Percentiles rank a stretch among this genome's conserved stretches.
Conservation (phyloP, 768 basidiomycete genomes). For the Macrolepiota fuliginosa region DNA sequence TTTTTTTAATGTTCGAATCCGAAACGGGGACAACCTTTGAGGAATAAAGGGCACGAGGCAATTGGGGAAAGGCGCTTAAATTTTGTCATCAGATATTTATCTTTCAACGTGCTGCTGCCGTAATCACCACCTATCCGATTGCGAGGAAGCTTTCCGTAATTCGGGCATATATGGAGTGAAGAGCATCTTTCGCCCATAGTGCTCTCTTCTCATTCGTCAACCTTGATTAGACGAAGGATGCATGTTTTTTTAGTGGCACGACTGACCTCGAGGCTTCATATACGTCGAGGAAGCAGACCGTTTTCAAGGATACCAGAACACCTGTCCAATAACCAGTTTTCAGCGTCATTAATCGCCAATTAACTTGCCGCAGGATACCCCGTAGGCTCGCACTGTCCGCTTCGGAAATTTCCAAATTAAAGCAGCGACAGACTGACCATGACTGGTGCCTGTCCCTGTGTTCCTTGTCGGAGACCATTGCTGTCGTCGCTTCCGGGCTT, state of each 20-base stretch:
- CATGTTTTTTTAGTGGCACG: background rate
- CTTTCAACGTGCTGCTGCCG: background rate
- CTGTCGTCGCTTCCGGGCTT: background rate
- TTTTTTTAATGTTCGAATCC: background rate
- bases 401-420: background rate
- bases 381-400: background rate
- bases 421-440: background rate
- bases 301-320: slow-evolving; percentile 6
- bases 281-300: background rate
- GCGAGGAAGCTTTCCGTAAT: background rate
- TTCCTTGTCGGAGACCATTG: background rate
- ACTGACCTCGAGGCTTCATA: background rate
- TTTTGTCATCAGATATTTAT: background rate
- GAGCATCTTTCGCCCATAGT: background rate
- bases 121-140: background rate
- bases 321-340: slow-evolving; percentile 6
- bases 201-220: background rate
- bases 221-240: background rate
- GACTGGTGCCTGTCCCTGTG: background rate
- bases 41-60: background rate
- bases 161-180: background rate
- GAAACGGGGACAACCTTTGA: background rate
- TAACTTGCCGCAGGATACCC: background rate
- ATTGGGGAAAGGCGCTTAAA: background rate
- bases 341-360: background rate